Percentiles rank a stretch among this genome's conserved stretches.
Evolutionary conservation across 371 early-diverging fungal genomes (phyloP).

Genomic region (Thermomucor indicae-seudaticae): DNA sequence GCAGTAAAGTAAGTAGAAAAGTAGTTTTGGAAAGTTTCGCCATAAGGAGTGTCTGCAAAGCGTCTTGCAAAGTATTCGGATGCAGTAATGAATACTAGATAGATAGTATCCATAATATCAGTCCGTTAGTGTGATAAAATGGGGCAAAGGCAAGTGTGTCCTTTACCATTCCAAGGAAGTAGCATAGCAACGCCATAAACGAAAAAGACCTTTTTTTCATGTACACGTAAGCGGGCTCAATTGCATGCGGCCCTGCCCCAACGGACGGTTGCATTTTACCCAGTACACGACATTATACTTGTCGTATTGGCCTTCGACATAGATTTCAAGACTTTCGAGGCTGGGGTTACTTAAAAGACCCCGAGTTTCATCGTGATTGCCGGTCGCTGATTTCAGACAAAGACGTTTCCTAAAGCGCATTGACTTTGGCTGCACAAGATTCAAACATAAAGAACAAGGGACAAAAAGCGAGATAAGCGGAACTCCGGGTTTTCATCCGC

Average conservation of each 20-base stretch:
- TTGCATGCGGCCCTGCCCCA: not conserved
- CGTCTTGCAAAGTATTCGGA: slow-evolving; percentile 65
- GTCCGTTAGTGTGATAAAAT: too few species aligned
- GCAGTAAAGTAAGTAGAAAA: slow-evolving; percentile 66
- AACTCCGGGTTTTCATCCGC: too few species aligned
- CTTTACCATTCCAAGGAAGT: slow-evolving; percentile 79
- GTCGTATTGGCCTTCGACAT: slow-evolving; percentile 14
- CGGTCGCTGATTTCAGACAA: too few species aligned
- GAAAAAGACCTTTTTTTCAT: slow-evolving; percentile 53
- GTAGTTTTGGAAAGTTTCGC: slow-evolving; percentile 71
- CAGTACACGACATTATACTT: slow-evolving; percentile 20
- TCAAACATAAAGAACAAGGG: too few species aligned
- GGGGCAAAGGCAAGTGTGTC: too few species aligned
- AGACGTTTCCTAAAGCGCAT: too few species aligned
- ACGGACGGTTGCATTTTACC: slow-evolving; percentile 5
- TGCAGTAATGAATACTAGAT: slow-evolving; percentile 77
- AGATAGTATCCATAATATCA: not conserved
- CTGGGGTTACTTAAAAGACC: slow-evolving; percentile 7
- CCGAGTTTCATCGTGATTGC: too few species aligned
- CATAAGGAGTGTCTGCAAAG: slow-evolving; percentile 57
- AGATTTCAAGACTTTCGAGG: slow-evolving; percentile 6
- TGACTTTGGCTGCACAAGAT: too few species aligned
- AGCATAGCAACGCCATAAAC: slow-evolving; percentile 72
- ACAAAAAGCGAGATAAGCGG: too few species aligned
- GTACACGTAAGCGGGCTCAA: too few species aligned